Base-by-base conservation (phyloP, 371 early-diverging fungal genomes). In the Circinella umbellata region DNA sequence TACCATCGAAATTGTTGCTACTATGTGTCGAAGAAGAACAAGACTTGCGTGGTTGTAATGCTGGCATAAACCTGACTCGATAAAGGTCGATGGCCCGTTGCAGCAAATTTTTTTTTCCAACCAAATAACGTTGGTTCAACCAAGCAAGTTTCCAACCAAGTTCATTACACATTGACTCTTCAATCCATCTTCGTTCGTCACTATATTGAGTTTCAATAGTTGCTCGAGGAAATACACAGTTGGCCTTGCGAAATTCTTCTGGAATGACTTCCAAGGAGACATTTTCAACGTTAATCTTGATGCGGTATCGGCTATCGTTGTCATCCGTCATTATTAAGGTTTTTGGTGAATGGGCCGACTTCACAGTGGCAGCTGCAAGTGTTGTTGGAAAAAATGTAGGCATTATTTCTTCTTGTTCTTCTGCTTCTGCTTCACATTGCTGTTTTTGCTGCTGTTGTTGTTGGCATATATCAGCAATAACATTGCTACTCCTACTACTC, bases 91-190 rank as follows among this genome's bases (percentile, higher is more conserved):
- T 69, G 10, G 85, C 85, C 46, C 81, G 73, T 61, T 82, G 82
- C 42, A 84, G 68, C 17, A 84, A 46, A 39, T 73, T 78, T 20
- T 76, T 79, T 68, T 84, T 84, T 66, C 79, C 79, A n/a, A 77
- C 82, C 64, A 84, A 74, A 17, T 73, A 64, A 36, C 75, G 69
- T 51, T 79, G 78, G 64, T 84, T 84, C 6, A 84, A 68, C 72
- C 80, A 84, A 42, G 82, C 82, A 15, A 72, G 57, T 69, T 80
- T 84, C 82, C 82, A 84, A 27, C 78, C 76, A 38, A 84, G 74
- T 64, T 77, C 78, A 64, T 84, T 84, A 34, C 76, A 77, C 62
- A 76, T 73, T 18, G 69, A 72, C 59, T 81, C 80, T 51, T 81
- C 76, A 4, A 73, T 61, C 73, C 76, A 80, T 67, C 78, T 71